Percentiles rank a stretch among this genome's conserved stretches.
Conservation (phyloP, 73 alveolate species). For the Paramecium tetraurelia region DNA sequence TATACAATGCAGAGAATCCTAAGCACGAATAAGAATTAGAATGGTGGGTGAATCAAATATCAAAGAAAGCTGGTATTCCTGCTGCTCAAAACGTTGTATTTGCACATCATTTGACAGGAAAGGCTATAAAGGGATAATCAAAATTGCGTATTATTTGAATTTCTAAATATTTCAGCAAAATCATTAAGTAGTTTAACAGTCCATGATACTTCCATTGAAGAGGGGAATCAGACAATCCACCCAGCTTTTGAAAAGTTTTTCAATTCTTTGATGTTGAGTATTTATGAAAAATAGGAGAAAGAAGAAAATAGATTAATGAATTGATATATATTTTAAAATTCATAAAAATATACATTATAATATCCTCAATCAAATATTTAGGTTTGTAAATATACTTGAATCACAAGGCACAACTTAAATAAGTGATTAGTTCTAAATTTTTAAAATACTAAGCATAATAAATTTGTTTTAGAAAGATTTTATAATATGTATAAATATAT, state of each 20-base stretch:
- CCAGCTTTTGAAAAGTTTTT: slow-evolving; percentile 77
- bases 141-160: not conserved
- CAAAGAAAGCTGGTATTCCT: slow-evolving; percentile 71
- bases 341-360: not conserved
- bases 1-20: slow-evolving; percentile 77
- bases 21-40: slow-evolving; percentile 70
- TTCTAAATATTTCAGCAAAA: slow-evolving; percentile 46
- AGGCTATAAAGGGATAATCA: slow-evolving; percentile 45
- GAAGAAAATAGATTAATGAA: slow-evolving; percentile 76
- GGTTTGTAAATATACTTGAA: not conserved
- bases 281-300: slow-evolving; percentile 70
- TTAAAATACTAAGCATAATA: no score
- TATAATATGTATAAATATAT: no score
- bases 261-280: slow-evolving; percentile 63
- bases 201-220: slow-evolving; percentile 73
- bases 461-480: no score
- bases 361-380: not conserved
- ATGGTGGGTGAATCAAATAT: slow-evolving; percentile 69
- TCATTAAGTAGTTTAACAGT: slow-evolving; percentile 62
- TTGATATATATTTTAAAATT: not conserved
- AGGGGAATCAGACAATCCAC: slow-evolving; percentile 68
- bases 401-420: not conserved
- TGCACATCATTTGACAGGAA: slow-evolving; percentile 58
- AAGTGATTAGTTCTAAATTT: no score
- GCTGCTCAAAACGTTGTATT: slow-evolving; percentile 64